Percentiles rank a stretch among this genome's conserved stretches.
Conservation (phyloP, 2,329 filamentous ascomycete genomes). For the Orbilia javanica region DNA sequence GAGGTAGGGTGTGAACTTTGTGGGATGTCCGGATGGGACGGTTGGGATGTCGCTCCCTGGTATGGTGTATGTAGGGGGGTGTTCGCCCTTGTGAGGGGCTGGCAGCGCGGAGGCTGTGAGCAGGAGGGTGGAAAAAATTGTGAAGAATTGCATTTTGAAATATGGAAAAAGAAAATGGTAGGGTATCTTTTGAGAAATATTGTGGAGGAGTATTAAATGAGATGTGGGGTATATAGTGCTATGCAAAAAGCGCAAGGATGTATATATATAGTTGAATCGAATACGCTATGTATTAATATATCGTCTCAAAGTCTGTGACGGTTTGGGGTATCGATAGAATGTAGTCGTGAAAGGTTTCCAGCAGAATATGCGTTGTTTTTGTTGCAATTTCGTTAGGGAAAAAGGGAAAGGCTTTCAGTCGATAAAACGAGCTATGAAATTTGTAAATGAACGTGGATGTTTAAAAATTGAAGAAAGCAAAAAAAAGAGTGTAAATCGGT, state of each 20-base stretch:
- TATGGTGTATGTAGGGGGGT: not conserved
- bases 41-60: not conserved
- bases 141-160: constrained; percentile 21
- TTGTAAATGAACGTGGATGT: constrained; percentile 7
- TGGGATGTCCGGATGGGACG: constrained; percentile 22
- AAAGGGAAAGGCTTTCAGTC: not conserved
- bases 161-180: not conserved
- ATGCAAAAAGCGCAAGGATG: not conserved
- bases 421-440: constrained; percentile 8
- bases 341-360: constrained; percentile 7
- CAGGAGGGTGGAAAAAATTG: constrained; percentile 27
- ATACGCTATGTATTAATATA: constrained; percentile 7
- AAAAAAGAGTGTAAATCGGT: constrained; percentile 17
- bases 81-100: constrained; percentile 17
- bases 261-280: constrained; percentile 20
- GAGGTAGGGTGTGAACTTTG: constrained; percentile 42
- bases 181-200: constrained; percentile 1
- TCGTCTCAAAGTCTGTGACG: constrained; percentile 10
- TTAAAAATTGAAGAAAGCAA: not conserved
- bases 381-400: constrained; percentile 36
- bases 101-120: constrained; percentile 34
- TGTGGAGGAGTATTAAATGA: not conserved
- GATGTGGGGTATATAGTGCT: not conserved
- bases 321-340: constrained; percentile 12
- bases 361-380: constrained; percentile 43